Base-by-base conservation (phyloP, 352 stramenopile genomes). In the Pythium periplocum region DNA sequence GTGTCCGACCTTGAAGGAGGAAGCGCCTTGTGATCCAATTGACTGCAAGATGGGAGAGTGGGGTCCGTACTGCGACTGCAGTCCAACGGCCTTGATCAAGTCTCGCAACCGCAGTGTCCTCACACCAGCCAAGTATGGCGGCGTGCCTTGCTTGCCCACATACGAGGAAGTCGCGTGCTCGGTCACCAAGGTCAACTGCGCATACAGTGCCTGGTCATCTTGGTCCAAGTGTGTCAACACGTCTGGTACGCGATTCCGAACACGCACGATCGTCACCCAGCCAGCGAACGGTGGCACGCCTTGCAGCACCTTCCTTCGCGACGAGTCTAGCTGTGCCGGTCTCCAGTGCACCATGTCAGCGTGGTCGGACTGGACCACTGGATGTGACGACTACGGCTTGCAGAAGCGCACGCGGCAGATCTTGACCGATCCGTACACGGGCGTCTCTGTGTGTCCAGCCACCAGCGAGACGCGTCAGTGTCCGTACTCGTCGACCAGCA, bases 1-100 rank as follows among this genome's bases (percentile, higher is more conserved):
- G 6, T 86, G 75, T 32, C 58, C 46, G 0, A 11, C 49, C 6
- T 68, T 62, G 0, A 48, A 50, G 11, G 53, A 76, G 11, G 57
- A 58, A 12, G 68, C 58, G 39, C 44, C 48, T n/a, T 83, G 75
- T 34, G 62, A 79, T 10, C 68, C 72, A 1, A 70, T 81, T 0
- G 69, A 83, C 33, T 86, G 75, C 36, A 56, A 45, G 1, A 49
- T 69, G 4, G 59, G 71, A 26, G 70, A 71, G 0, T 86, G 72
- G 72, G 47, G 53, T 0, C 12, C 36, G 0, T 66, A 78, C 45
- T 58, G 58, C n/a, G 36, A 48, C 0, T 83, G 71, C 51, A 64
- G 76, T 43, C 12, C 61, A 0, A 51, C 26, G 2, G 69, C 61
- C 6, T 53, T 71, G 36, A 62, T 55, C 3, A 62, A 64, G 43